Evolutionary conservation across 768 basidiomycete species (phyloP), one percentile per base, ranked within the genome.

Genomic region (Boletus coccyginus): DNA sequence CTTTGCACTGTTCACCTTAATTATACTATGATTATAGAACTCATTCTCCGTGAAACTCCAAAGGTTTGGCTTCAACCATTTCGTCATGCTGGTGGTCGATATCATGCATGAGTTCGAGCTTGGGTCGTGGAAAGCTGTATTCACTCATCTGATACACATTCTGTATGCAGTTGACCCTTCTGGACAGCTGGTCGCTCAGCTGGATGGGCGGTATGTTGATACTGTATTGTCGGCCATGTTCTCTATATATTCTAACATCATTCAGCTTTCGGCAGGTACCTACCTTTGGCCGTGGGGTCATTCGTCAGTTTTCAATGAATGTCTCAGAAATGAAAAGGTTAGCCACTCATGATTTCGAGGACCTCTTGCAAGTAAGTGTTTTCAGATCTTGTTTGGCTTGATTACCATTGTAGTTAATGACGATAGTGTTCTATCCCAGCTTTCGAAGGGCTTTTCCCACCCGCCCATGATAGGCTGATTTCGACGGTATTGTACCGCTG

Each of bases 41-140:
- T 60, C 69, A 1, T 76, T 78, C 50, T 71, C 71, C 0, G 36
- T 50, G 1, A 52, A 51, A 14, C 52, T 73, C 3, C 40, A 44
- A 0, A 12, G 31, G 3, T 52, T 62, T 13, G 57, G 55, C 0
- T 66, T 70, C 21, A 57, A 72, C 42, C 39, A 62, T 7, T 74
- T 61, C 50, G 13, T 2, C 0, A 68, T 73, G 50, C 63, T 77
- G 2, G 64, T 69, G 0, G 62, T 65, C 0, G 75, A 79, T 50
- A 40, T 77, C 36, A 52, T 79, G 67, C 77, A 77, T 50, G 73
- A 77, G 52, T 62, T 71, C 40, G 77, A 77, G 47, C 63, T 77
- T 0, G 76, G 77, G 1, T 69, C 70, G 0, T 78, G 74, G 73
- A 76, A 75, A 40, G 33, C 56, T 0, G 12, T 77, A 4, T 68